Evolutionary conservation across 1,284 basidiomycete genomes (phyloP).

Genomic region (Testicularia cyperi): DNA sequence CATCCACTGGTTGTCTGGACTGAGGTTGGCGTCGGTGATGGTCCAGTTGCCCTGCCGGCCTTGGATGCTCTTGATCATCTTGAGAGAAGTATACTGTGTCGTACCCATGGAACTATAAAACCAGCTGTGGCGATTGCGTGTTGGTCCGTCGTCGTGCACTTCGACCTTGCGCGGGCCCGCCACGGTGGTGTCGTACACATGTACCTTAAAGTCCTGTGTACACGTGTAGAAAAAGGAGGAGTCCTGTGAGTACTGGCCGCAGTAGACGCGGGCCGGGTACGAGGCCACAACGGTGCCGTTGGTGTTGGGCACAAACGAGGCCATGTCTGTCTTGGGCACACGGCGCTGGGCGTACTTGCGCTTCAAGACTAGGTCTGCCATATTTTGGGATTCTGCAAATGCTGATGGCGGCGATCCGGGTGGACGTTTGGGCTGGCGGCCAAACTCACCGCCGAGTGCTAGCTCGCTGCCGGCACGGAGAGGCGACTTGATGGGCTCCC

Average conservation of each 20-base stretch:
- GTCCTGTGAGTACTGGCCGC: constrained; percentile 78
- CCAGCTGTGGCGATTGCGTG: constrained; percentile 19
- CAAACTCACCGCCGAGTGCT: constrained; percentile 81
- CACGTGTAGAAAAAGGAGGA: constrained; percentile 62
- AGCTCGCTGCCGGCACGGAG: constrained; percentile 72
- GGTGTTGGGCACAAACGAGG: constrained; percentile 74
- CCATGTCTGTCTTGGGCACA: constrained; percentile 60
- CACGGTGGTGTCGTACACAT: constrained; percentile 38
- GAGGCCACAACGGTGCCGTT: constrained; percentile 81
- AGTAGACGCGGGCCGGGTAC: constrained; percentile 81
- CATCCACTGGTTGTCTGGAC: constrained; percentile 89
- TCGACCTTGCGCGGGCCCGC: constrained; percentile 21
- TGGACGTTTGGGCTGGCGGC: constrained; percentile 62
- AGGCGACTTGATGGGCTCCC: constrained; percentile 65
- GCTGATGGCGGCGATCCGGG: constrained; percentile 24
- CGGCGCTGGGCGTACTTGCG: constrained; percentile 52
- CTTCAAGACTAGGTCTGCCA: constrained; percentile 24
- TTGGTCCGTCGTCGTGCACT: constrained; percentile 29
- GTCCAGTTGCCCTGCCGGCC: constrained; percentile 54
- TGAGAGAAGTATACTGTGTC: constrained; percentile 62
- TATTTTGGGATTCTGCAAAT: constrained; percentile 23
- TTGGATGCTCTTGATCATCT: constrained; percentile 54
- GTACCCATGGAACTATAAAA: constrained; percentile 37
- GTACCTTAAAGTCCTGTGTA: constrained; percentile 73
- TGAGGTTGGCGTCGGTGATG: constrained; percentile 77